Base-by-base conservation (phyloP, 164 flowering plant species). In the Vitis vinifera region DNA sequence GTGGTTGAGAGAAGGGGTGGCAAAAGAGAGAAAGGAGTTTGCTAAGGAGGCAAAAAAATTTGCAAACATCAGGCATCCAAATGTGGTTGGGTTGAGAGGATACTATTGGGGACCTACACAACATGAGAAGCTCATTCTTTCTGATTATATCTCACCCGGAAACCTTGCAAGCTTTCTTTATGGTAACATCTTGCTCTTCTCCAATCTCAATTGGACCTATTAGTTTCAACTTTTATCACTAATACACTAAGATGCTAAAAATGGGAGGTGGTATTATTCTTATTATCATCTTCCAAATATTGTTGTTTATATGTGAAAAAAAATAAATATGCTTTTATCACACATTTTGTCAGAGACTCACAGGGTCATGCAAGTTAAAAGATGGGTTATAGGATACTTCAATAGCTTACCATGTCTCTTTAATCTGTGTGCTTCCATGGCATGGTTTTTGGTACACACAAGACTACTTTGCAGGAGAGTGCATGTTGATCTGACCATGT, bases 101-200 rank as follows among this genome's bases (percentile, higher is more conserved):
- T 96, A 93, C 73, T 93, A 96, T 58, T 96, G 99, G 99, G 99
- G 98, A 0, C 99, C 99, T 5, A 90, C 97, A 17, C 97, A 93
- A 74, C 98, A 96, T 75, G 99, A 96, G 82, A 96, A 93, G 85
- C 95, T 96, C 53, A 89, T 93, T 80, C 92, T 96, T 72, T 91
- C 97, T 0, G 97, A 93, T 67, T 90, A 89, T 65, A 83, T 95
- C 59, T 83, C 96, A 9, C 97, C 97, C 31, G 99, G 98, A 79
- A 93, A 97, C 75, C 97, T 95, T 79, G 93, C 97, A 68, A 85
- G 88, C 81, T 90, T 90, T 78, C 94, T 95, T 19, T 93, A 91
- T 80, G 99, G 99, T 95, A 91, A 82, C 11, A 9, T 51, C 30
- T 56, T 69, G 3, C 48, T 58, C 67, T 55, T 49, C 14, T 17